Base-by-base conservation (phyloP, 73 alveolate genomes). In the Paramecium bursaria region DNA sequence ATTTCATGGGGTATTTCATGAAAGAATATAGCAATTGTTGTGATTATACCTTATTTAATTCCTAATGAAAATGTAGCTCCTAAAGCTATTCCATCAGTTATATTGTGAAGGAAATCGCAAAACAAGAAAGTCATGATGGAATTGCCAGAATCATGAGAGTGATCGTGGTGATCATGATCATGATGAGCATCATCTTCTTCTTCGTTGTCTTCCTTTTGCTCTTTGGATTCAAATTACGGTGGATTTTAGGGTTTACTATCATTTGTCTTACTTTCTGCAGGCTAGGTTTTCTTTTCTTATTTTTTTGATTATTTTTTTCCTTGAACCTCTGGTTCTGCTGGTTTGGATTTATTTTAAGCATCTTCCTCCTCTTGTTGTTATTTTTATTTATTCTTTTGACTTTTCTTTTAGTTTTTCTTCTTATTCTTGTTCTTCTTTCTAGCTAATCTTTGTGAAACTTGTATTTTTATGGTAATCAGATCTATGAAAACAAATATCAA, bases 1-100 rank as follows among this genome's bases (percentile, higher is more conserved):
- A 96, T 90, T 85, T 97, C 99, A 87, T 97, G 99, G 31, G 99
- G 99, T 30, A 96, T 79, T 86, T 96, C 99, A 86, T 96, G 99
- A 87, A 96, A 90, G 80, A 96, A 87, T 90, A 96, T 95, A 13
- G 98, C 97, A 73, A 95, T 60, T 29, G 99, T 94, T 15, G 98
- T 94, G 21, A 94, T 86, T 30, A 95, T 91, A 30, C 99, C 99
- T 75, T 90, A 60, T 42, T 74, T 39, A 23, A 77, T 10, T 15
- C 80, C 54, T 10, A 30, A 52, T 27, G 93, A 74, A 74, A 67
- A 94, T 6, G 95, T 95, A 5, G 97, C 98, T 21, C 98, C 99
- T 33, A 96, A 92, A 23, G 99, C 98, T 79, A 96, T 86, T 3
- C 99, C 99, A 88, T 90, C 99, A 22, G 99, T 95, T 48, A 94